Base-by-base conservation (phyloP, 176 grass and related monocot species). In the Canna indica region DNA sequence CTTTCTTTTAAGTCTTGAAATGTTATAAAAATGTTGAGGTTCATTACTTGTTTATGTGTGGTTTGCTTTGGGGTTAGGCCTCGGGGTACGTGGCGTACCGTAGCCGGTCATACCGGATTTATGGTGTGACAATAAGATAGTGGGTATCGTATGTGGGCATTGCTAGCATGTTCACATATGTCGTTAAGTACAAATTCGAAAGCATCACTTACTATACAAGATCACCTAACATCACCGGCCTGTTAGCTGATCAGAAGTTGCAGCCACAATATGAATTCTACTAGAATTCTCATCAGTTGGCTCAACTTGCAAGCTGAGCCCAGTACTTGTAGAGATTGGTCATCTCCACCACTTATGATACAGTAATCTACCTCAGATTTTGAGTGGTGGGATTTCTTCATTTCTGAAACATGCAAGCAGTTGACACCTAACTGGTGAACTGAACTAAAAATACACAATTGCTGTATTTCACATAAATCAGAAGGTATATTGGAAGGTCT, bases 351-450 rank as follows among this genome's bases (percentile, higher is more conserved):
- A 73, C 82, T 99, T 53, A 97, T 54, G 46, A 97, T 35, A 17
- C 67, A 78, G 75, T 85, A 97, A 73, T 73, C 58, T 7, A 39
- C 62, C 47, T 81, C 77, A 30, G 36, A 54, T 74, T 29, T 72
- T 45, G 73, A 71, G 67, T 54, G 67, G 16, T 73, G 14, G 13
- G 11, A 72, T 42, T 70, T 41, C 25, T 47, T 33, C 36, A 70
- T 80, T 44, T 77, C 77, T 1, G 80, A 84, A 22, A 90, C 17
- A 64, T 85, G 76, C 59, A 99, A 77, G 53, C 94, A 93, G 81
- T 99, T 99, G 8, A 99, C 89, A 7, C 86, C 94, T 45, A 89
- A 97, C 53, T 97, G 94, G 69, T 92, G 94, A 73, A 85, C 84
- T 73, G 67, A 60, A 2, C 73, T 76, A 10, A 92, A 80, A 24